Base-by-base conservation (phyloP, 768 basidiomycete species). In the Calocera cornea region DNA sequence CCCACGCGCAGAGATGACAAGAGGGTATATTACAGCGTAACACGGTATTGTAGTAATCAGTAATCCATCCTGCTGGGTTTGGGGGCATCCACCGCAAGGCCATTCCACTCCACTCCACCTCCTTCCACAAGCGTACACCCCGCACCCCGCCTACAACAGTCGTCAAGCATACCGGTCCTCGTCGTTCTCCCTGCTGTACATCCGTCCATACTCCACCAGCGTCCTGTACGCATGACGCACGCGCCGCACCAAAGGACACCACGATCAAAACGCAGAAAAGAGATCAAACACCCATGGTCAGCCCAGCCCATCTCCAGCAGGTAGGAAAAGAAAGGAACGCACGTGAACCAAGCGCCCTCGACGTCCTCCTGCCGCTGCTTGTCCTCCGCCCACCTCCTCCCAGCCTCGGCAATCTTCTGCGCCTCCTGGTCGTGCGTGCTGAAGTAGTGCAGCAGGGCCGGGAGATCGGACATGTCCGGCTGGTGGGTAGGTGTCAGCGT, bases 311-410 rank as follows among this genome's bases (percentile, higher is more conserved):
- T 5, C 36, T 38, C 44, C 3, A 47, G 16, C 3, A 8, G 3
- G 44, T 24, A 47, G 24, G 19, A 24, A 7, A 47, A 47, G 49
- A 60, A 31, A 31, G 16, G 31, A 10, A 60, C 54, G 31, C 54
- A 60, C 54, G 54, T 60, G 22, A 60, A 60, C 54, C 54, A 60
- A 27, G 54, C 54, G 27, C 54, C 54, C 31, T 60, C 54, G 22
- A 60, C 54, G 31, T 33, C 54, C 22, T 60, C 54, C 54, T 60
- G 54, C 31, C 54, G 14, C 31, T 60, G 54, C 54, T 19, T 60
- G 19, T 60, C 54, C 31, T 60, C 54, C 54, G 54, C 54, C 54
- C 54, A 60, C 54, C 31, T 14, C 24, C 54, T 2, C 27, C 54
- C 54, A 60, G 54, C 54, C 31, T 60, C 27, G 54, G 54, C 54